phyloP scores from a whole-genome alignment of 2,329 filamentous ascomycete genomes.

The Clarireedia hainanense region DNA sequence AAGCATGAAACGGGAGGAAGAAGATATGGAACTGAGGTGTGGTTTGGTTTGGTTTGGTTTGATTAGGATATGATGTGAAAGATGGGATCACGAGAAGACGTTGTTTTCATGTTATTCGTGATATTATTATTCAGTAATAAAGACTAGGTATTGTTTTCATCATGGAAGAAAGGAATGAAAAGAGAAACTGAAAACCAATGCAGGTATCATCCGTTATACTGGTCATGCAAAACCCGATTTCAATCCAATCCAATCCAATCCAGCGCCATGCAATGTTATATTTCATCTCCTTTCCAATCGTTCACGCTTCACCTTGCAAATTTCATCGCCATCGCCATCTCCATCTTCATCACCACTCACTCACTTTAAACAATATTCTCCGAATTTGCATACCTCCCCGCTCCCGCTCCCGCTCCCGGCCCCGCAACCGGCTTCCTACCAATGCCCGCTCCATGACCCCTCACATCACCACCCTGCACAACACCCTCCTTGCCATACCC shows the following conservation, averaged over 20 bases:
- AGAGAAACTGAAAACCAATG: background rate
- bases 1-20: too few species aligned
- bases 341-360: background rate
- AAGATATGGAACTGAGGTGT: too few species aligned
- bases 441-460: background rate
- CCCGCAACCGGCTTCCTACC: slow-evolving; percentile 1
- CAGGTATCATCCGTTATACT: background rate
- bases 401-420: background rate
- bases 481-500: background rate
- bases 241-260: background rate
- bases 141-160: background rate
- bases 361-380: background rate
- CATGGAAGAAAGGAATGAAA: background rate
- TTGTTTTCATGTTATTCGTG: too few species aligned
- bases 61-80: too few species aligned
- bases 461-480: background rate
- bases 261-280: background rate
- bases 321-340: background rate
- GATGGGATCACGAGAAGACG: too few species aligned
- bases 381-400: background rate
- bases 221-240: background rate
- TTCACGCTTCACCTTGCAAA: background rate
- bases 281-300: background rate
- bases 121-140: too few species aligned
- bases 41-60: too few species aligned